A percentile compares a stretch with the other conserved stretches of the same genome.
Conservation (phyloP, 768 basidiomycete genomes). For the Dacryopinax spathularia region DNA sequence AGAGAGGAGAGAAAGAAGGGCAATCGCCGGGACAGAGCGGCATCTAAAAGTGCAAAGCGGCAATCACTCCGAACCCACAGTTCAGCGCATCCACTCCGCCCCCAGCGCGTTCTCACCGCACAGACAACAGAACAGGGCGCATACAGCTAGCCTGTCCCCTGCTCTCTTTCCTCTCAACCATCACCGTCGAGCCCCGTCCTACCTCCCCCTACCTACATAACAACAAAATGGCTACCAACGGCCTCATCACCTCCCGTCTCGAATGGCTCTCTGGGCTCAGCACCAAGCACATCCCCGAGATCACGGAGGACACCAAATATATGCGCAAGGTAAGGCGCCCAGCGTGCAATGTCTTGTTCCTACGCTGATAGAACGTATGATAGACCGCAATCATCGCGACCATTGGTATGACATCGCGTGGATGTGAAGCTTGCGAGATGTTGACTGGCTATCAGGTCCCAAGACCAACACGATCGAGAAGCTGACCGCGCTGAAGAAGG, state of each 20-base stretch:
- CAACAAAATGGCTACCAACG: conserved; percentile 14
- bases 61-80: background rate
- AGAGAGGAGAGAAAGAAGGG: background rate
- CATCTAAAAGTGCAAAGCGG: background rate
- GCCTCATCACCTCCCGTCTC: conserved; percentile 40
- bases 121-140: background rate
- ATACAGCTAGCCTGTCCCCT: conserved; percentile 2
- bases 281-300: conserved; percentile 53
- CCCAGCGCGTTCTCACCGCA: background rate
- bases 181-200: background rate
- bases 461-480: conserved; percentile 89
- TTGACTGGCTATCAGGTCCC: conserved; percentile 42
- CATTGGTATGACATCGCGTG: conserved; percentile 50
- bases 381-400: conserved; percentile 98
- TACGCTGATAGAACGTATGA: conserved; percentile 6
- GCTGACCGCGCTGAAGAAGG: conserved; percentile 65
- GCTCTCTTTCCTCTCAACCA: background rate
- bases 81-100: background rate
- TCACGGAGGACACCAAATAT: conserved; percentile 69
- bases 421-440: background rate
- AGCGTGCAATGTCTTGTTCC: background rate
- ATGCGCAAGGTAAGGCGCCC: conserved; percentile 63
- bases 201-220: background rate
- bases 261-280: conserved; percentile 82
- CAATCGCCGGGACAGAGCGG: background rate